Percentiles rank a stretch among this genome's conserved stretches.
Conservation (phyloP, 768 basidiomycete genomes). For the Pholiota conissans region DNA sequence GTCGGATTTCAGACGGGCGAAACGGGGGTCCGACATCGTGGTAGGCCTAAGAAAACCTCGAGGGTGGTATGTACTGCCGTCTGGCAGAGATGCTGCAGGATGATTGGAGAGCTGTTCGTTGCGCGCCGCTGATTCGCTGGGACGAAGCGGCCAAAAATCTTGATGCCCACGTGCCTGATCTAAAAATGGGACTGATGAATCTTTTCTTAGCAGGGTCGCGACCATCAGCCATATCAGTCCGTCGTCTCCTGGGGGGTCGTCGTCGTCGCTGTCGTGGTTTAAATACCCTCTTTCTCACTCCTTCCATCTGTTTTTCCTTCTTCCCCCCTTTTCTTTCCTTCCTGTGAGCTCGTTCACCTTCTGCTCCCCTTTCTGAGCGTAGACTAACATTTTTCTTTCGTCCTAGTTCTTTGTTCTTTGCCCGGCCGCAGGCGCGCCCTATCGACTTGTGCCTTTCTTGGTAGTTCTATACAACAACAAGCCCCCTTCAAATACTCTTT, state of each 20-base stretch:
- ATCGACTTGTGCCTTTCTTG: conserved; percentile 21
- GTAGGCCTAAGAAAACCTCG: no score
- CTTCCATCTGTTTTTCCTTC: conserved; percentile 15
- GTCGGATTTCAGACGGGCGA: conserved; percentile 83
- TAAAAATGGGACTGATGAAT: conserved; percentile 1
- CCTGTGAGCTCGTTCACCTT: conserved; percentile 11
- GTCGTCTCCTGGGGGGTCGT: conserved; percentile 12
- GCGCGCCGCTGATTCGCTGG: not conserved
- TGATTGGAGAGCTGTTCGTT: not conserved
- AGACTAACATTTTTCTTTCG: conserved; percentile 6
- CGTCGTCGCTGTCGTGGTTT: conserved; percentile 11
- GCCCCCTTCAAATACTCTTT: conserved; percentile 1
- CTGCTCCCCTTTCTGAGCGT: conserved; percentile 9
- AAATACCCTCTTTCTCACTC: conserved; percentile 18
- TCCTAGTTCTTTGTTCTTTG: conserved; percentile 25
- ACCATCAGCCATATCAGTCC: conserved; percentile 15
- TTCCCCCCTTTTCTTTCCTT: conserved; percentile 16
- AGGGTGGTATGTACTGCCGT: no score
- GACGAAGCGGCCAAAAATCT: not conserved
- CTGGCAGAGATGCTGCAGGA: not conserved
- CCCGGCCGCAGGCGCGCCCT: conserved; percentile 36
- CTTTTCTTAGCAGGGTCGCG: conserved; percentile 12
- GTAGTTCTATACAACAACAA: not conserved
- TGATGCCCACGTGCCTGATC: not conserved
- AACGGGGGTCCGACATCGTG: conserved; percentile 81